Evolutionary conservation across 2,329 filamentous ascomycete species (phyloP).

Genomic region (Microcera coccophila): DNA sequence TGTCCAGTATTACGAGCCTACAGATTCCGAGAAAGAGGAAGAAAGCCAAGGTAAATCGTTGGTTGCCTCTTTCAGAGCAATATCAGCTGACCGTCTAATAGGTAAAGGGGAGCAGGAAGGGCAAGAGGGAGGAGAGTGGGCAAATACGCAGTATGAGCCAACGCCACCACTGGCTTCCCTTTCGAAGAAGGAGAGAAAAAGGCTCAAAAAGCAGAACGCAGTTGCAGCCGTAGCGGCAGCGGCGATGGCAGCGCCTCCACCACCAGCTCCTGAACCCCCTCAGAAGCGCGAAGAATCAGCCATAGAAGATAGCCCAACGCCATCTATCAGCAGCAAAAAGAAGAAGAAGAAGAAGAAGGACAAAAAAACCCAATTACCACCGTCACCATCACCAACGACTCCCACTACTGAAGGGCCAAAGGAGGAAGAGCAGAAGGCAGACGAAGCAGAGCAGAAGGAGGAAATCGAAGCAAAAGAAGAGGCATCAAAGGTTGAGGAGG

Average conservation of each 20-base stretch:
- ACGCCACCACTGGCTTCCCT: conserved; percentile 2
- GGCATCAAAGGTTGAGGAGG: not conserved
- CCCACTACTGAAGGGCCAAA: conserved; percentile 4
- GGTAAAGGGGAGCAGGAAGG: conserved; percentile 12
- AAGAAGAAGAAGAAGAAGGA: conserved; percentile 21
- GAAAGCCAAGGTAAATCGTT: conserved; percentile 19
- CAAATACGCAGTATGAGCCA: conserved; percentile 10
- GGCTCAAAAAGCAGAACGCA: conserved; percentile 11
- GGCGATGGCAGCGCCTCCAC: conserved; percentile 6
- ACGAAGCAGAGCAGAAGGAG: conserved; percentile 2
- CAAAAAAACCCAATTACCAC: conserved; percentile 9
- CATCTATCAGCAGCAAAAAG: conserved; percentile 22
- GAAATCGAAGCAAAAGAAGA: conserved; percentile 1
- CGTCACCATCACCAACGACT: conserved; percentile 6
- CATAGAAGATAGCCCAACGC: conserved; percentile 7
- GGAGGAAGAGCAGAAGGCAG: conserved; percentile 3
- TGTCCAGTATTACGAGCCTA: conserved; percentile 38
- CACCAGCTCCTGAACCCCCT: conserved; percentile 9
- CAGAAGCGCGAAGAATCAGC: no score
- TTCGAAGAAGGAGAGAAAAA: conserved; percentile 22
- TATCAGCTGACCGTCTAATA: conserved; percentile 5
- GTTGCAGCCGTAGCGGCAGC: conserved; percentile 6
- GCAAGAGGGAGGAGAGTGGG: conserved; percentile 20
- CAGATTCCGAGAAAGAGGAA: conserved; percentile 40
- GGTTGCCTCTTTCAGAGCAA: not conserved